A percentile compares a stretch with the other conserved stretches of the same genome.
These are phyloP conservation scores for Endothia cerciana DNA, from an alignment of 2,329 filamentous ascomycete genomes.

Conservation along the genomic window DNA sequence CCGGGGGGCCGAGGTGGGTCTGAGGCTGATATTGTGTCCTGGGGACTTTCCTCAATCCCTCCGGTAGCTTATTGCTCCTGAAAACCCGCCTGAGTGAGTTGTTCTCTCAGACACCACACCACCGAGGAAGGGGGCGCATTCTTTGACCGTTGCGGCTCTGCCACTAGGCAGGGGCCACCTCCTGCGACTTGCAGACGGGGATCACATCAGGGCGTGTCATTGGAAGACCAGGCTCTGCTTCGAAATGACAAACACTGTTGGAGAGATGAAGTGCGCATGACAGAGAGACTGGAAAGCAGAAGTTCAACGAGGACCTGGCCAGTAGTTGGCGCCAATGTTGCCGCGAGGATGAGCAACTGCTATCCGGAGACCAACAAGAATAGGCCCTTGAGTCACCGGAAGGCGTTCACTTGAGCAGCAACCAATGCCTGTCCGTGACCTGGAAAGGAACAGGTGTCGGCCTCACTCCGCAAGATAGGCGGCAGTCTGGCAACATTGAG, in stretches of 20 bases:
- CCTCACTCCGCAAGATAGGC: background rate
- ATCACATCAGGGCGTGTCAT: background rate
- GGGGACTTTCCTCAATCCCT: slow-evolving; percentile 2
- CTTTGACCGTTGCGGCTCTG: slow-evolving; percentile 10
- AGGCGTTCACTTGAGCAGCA: slow-evolving; percentile 10
- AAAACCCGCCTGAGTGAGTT: background rate
- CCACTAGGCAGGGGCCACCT: slow-evolving; percentile 1
- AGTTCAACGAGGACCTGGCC: background rate
- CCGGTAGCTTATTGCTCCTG: slow-evolving; percentile 16
- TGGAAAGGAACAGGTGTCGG: background rate
- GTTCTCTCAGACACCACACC: background rate
- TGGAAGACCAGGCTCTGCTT: background rate
- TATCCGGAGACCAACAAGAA: background rate
- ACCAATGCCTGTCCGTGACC: slow-evolving; percentile 9
- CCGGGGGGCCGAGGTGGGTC: slow-evolving; percentile 14
- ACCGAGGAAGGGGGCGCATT: slow-evolving; percentile 7
- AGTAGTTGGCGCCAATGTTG: background rate
- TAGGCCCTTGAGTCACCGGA: background rate
- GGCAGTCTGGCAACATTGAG: background rate
- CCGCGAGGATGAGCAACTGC: background rate
- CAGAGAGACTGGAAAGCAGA: background rate
- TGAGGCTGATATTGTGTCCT: slow-evolving; percentile 21
- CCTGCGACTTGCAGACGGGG: slow-evolving; percentile 16
- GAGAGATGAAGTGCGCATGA: background rate
- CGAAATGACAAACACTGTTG: background rate